Evolutionary conservation across 345 rosid species (phyloP).

Genomic region (Capsella bursapastoris): DNA sequence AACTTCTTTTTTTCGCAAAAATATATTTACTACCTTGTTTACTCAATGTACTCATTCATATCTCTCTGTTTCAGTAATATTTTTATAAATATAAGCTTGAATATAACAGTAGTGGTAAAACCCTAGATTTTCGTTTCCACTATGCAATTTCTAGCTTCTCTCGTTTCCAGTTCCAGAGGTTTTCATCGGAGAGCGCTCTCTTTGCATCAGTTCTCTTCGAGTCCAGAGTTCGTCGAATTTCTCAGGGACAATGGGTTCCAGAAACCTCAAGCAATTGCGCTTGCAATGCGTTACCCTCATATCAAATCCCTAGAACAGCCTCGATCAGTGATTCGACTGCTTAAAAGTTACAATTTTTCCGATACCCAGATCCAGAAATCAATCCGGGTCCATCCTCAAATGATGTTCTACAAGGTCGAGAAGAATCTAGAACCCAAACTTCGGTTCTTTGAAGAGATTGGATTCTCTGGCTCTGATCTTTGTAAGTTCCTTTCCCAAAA

Average conservation of each 20-base stretch:
- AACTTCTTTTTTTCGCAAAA: conserved; percentile 9
- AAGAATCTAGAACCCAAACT: conserved; percentile 46
- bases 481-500: conserved; percentile 40
- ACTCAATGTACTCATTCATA: background rate
- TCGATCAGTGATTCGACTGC: conserved; percentile 9
- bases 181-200: background rate
- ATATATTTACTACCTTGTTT: background rate
- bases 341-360: conserved; percentile 41
- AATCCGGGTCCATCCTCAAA: background rate
- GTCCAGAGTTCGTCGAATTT: background rate
- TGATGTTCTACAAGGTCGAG: conserved; percentile 38
- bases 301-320: conserved; percentile 4
- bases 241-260: background rate
- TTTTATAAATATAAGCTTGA: too few relatives aligned
- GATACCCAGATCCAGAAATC: conserved; percentile 8
- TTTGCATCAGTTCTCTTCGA: background rate
- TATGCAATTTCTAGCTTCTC: background rate
- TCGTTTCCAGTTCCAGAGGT: background rate
- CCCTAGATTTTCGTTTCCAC: background rate
- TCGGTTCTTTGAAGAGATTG: conserved; percentile 43
- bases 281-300: background rate
- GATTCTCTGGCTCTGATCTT: conserved; percentile 40
- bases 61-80: background rate
- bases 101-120: background rate
- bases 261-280: background rate